Conservation (phyloP, 352 stramenopile genomes). For the Phytophthora foliorum region DNA sequence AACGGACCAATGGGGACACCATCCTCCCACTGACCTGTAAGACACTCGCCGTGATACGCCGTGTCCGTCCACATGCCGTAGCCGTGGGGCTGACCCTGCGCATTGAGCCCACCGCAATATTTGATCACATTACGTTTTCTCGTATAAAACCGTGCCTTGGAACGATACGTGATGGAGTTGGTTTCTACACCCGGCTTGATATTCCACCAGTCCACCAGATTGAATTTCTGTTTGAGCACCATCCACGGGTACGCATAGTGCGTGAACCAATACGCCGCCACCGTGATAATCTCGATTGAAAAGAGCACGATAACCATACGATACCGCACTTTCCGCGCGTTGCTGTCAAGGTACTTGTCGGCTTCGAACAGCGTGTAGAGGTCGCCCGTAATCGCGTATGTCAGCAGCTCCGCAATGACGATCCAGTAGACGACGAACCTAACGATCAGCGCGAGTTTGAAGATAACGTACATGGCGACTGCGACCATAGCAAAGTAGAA, state of each 20-base stretch:
- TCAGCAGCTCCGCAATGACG: constrained; percentile 70
- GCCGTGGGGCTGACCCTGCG: constrained; percentile 64
- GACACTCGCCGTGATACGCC: constrained; percentile 71
- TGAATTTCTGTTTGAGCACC: constrained; percentile 56
- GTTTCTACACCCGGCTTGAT: constrained; percentile 51
- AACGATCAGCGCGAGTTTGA: constrained; percentile 79
- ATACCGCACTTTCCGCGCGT: constrained; percentile 33
- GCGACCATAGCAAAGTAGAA: constrained; percentile 62
- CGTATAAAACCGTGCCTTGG: constrained; percentile 55
- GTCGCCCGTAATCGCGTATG: constrained; percentile 56
- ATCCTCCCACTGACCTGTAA: constrained; percentile 78
- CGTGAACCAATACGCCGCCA: constrained; percentile 68
- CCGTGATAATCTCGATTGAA: constrained; percentile 52
- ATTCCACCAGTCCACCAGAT: constrained; percentile 59
- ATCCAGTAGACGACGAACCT: constrained; percentile 90
- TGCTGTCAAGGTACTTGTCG: constrained; percentile 21
- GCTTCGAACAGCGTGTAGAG: constrained; percentile 66
- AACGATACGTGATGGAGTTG: constrained; percentile 64
- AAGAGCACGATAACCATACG: constrained; percentile 48
- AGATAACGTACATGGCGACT: constrained; percentile 71
- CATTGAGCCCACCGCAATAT: constrained; percentile 76
- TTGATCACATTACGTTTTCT: constrained; percentile 57
- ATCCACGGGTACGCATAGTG: constrained; percentile 77
- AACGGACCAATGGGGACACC: constrained; percentile 82
- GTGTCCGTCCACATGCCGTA: constrained; percentile 81